Conservation (phyloP, 257 asterid species). For the Solanum corneliomulleri region DNA sequence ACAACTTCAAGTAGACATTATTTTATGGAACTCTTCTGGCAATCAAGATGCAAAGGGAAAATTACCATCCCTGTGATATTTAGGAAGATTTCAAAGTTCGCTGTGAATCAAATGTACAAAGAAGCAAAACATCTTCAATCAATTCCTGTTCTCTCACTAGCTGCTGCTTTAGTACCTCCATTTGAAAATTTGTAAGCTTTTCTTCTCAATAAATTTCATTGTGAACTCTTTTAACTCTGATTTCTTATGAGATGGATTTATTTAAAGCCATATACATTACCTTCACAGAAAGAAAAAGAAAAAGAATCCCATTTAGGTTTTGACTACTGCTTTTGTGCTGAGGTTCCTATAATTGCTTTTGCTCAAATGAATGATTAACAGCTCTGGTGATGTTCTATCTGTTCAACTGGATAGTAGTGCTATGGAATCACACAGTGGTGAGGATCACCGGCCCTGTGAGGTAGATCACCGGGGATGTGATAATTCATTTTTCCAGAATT, state of each 20-base stretch:
- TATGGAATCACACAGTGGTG: slow-evolving; percentile 34
- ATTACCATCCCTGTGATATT: slow-evolving; percentile 29
- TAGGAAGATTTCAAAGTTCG: slow-evolving; percentile 45
- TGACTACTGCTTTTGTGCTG: background rate
- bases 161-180: slow-evolving; percentile 69
- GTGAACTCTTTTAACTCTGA: background rate
- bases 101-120: slow-evolving; percentile 36
- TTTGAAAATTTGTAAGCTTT: slow-evolving; percentile 60
- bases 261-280: background rate
- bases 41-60: slow-evolving; percentile 24
- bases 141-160: slow-evolving; percentile 55
- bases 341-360: background rate
- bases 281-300: background rate
- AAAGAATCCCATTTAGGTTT: background rate
- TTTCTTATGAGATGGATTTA: background rate
- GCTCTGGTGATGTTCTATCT: slow-evolving; percentile 48
- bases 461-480: slow-evolving; percentile 46
- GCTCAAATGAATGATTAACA: slow-evolving; percentile 14
- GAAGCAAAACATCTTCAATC: slow-evolving; percentile 57
- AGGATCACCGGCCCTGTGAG: slow-evolving; percentile 50
- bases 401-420: slow-evolving; percentile 37
- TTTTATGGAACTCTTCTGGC: slow-evolving; percentile 26
- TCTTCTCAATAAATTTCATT: background rate
- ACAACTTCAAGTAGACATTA: slow-evolving; percentile 30
- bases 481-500: slow-evolving; percentile 36